These are phyloP conservation scores for Lyophyllum semitale DNA, from an alignment of 768 basidiomycete genomes.

Conservation along the genomic window DNA sequence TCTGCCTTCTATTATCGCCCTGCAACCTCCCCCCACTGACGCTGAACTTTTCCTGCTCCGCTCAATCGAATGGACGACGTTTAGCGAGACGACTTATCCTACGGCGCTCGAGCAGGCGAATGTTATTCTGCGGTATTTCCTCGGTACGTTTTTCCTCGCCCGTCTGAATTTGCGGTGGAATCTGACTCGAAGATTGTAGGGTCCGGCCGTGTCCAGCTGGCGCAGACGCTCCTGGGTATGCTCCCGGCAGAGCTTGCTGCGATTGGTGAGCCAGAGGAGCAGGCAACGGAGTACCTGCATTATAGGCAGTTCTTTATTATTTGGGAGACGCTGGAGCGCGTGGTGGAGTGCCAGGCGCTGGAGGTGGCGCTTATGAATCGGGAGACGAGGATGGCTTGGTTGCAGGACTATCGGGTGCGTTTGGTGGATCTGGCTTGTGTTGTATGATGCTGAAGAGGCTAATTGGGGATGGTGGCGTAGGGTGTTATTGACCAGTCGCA, in stretches of 20 bases:
- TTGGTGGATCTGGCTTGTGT: neutral
- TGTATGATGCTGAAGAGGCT: neutral
- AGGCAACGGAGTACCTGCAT: conserved; percentile 74
- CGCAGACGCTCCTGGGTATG: conserved; percentile 56
- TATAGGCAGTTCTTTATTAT: conserved; percentile 79
- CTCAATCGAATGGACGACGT: conserved; percentile 93
- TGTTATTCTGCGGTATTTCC: conserved; percentile 85
- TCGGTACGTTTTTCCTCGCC: conserved; percentile 53
- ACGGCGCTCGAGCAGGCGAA: conserved; percentile 87
- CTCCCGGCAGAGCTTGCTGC: conserved; percentile 65
- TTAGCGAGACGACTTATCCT: conserved; percentile 68
- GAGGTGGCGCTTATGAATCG: conserved; percentile 59
- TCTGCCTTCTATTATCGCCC: conserved; percentile 59
- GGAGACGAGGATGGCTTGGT: conserved; percentile 61
- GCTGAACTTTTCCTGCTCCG: conserved; percentile 70
- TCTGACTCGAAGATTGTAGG: conserved; percentile 40
- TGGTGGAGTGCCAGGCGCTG: conserved; percentile 60
- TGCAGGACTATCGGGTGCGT: conserved; percentile 64
- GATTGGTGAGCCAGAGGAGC: conserved; percentile 69
- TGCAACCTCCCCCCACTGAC: conserved; percentile 58
- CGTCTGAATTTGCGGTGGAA: neutral
- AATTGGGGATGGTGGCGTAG: conserved; percentile 28
- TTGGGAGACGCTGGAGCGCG: conserved; percentile 65
- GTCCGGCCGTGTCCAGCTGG: conserved; percentile 73
- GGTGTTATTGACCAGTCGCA: conserved; percentile 62